Percentiles rank a stretch among this genome's conserved stretches.
phyloP scores from a whole-genome alignment of 2,329 filamentous ascomycete species.

The Neonectria faginata region DNA sequence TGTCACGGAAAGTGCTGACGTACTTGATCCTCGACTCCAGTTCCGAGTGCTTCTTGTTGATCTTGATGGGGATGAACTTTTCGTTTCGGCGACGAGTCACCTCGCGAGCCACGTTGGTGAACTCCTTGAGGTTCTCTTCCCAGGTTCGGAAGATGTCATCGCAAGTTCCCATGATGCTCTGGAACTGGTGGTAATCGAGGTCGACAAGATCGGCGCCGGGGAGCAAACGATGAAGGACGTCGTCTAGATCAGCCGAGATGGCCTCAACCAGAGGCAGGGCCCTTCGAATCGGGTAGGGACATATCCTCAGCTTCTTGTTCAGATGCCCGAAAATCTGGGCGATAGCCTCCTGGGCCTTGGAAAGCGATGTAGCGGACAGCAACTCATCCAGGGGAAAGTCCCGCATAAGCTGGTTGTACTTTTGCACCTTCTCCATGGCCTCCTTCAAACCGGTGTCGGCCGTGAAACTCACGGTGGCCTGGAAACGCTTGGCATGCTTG shows the following conservation, averaged over 20 bases:
- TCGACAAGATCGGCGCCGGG: constrained; percentile 91
- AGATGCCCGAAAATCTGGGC: constrained; percentile 91
- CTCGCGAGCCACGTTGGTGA: constrained; percentile 96
- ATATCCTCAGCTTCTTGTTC: constrained; percentile 98
- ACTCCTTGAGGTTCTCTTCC: constrained; percentile 97
- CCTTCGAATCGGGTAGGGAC: constrained; percentile 91
- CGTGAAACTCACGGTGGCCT: constrained; percentile 95
- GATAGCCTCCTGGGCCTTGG: constrained; percentile 90
- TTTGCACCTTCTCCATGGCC: constrained; percentile 94
- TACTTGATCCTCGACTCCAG: constrained; percentile 93
- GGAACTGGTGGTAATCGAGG: constrained; percentile 91
- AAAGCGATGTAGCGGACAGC: constrained; percentile 87
- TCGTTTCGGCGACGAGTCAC: constrained; percentile 93
- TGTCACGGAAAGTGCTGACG: constrained; percentile 92
- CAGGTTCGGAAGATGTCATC: constrained; percentile 90
- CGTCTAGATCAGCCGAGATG: constrained; percentile 92
- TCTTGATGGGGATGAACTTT: constrained; percentile 99
- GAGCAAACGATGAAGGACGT: constrained; percentile 85
- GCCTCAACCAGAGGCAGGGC: constrained; percentile 95
- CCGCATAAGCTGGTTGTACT: constrained; percentile 98
- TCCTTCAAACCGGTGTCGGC: constrained; percentile 97
- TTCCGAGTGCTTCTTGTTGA: constrained; percentile 86
- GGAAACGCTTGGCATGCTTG: constrained; percentile 96
- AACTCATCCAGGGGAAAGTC: constrained; percentile 97
- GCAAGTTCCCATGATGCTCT: constrained; percentile 83